phyloP scores from a whole-genome alignment of 2,329 filamentous ascomycete genomes.

The Trichoderma sp. region DNA sequence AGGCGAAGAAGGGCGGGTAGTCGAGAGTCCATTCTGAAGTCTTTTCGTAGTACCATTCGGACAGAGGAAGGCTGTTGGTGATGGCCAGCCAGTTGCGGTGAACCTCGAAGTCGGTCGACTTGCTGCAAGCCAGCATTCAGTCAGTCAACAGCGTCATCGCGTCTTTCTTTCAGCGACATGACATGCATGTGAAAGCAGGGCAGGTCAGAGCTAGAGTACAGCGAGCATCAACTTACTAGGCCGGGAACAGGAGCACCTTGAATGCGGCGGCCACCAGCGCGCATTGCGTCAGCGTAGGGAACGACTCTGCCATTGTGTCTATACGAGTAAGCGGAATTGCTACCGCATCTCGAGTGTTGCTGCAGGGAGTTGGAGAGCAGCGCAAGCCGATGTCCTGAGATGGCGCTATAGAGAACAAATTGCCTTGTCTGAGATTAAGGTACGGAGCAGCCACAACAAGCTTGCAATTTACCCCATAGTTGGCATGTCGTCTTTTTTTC shows the following conservation, averaged over 20 bases:
- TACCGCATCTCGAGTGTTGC: conserved; percentile 14
- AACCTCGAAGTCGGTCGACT: conserved; percentile 98
- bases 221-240: conserved; percentile 65
- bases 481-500: background rate
- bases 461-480: conserved; percentile 7
- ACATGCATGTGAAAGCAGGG: background rate
- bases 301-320: conserved; percentile 68
- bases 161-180: background rate
- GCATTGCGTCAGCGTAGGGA: conserved; percentile 86
- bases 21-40: conserved; percentile 99
- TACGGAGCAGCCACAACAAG: background rate
- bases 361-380: background rate
- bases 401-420: conserved; percentile 6
- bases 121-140: conserved; percentile 55
- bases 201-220: background rate
- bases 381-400: background rate
- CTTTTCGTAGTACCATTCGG: conserved; percentile 95
- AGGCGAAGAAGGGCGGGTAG: conserved; percentile 97
- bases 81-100: conserved; percentile 98
- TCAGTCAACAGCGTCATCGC: background rate
- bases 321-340: conserved; percentile 17
- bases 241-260: conserved; percentile 88
- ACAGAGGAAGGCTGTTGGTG: conserved; percentile 80
- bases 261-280: conserved; percentile 82
- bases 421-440: background rate